Evolutionary conservation across 306 rosid species (phyloP), one percentile per base, ranked within the genome.

Genomic region (Cucurbita pepo): DNA sequence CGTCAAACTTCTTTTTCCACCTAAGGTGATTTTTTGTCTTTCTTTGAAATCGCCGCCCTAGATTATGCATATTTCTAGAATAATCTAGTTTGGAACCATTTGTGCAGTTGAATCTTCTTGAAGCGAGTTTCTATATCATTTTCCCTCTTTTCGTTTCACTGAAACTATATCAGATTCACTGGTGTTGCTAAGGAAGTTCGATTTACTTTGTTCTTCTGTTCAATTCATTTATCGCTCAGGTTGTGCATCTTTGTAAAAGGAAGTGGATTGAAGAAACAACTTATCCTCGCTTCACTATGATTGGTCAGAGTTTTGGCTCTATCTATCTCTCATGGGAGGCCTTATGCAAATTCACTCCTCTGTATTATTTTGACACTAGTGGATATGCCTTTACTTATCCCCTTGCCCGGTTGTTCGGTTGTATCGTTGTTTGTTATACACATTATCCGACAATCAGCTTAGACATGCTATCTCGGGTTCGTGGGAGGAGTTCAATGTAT

Each of bases 361-460:
- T 66, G 19, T 86, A 82, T 85, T 90, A 85, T 77, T 79, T 94
- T 71, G 97, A 94, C 77, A 89, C 99, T 34, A 86, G 96, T 78
- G 99, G 99, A 41, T 80, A 91, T 79, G 97, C 99, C 38, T 93
- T 94, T 75, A 91, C 99, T 3, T 91, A 94, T 78, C 97, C 99
- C 10, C 83, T 94, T 77, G 96, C 97, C 8, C 79, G 95, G 79
- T 77, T 89, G 71, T 94, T 94, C 77, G 96, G 96, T 54, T 94
- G 98, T 81, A 88, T 73, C 71, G 94, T 94, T 72, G 81, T 94
- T 76, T 89, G 96, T 84, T 90, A 87, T 43, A 87, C 98, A 3
- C 97, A 94, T 83, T 90, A 94, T 74, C 98, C 98, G 64, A 90
- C 98, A n/a, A 94, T 94, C 83, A 94, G 97, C 77, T 30, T 82